Evolutionary conservation across 768 basidiomycete genomes (phyloP), one percentile per base, ranked within the genome.

Genomic region (Suillus lakei): DNA sequence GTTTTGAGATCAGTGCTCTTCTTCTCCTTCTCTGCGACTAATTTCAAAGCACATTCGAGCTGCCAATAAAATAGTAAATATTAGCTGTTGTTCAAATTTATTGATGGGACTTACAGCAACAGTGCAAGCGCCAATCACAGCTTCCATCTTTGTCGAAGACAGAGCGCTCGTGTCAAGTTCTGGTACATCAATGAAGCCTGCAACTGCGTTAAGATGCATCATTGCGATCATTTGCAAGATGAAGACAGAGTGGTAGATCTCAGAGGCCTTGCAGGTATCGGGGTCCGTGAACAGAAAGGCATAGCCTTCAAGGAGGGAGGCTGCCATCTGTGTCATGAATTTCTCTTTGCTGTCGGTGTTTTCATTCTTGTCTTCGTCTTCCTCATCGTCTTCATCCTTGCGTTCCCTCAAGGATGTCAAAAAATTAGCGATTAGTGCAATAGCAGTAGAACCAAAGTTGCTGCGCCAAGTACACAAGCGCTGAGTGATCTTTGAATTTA

Each of bases 281-380:
- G 36, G 51, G 32, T 68, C 64, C 21, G 53, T 50, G 2, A 53
- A 30, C 38, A 68, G 39, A 58, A 68, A 68, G 16, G 26, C 21
- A 28, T 53, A 65, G 6, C 39, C 46, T 5, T 36, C 21, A 12
- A 28, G 21, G 21, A 64, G 43, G 21, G 46, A 21, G 16, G 46
- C 10, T 5, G 60, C 46, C 23, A 48, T 48, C 13, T 48, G 5
- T 15, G 5, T 21, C 46, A 41, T 21, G 21, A 7, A 54, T 51
- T 36, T 59, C 66, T 28, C 26, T 51, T 2, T 23, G 12, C 23
- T 26, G 23, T 46, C 23, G 10, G 58, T 8, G 26, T 62, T 58
- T n/a, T 48, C 46, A n/a, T n/a, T n/a, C 8, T 46, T 13, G 4
- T 48, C 23, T 12, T 23, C 12, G 3, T 26, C 46, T 13, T 26